Percentiles rank a stretch among this genome's conserved stretches.
These are phyloP conservation scores for Verticillium tricorpus DNA, from an alignment of 2,329 filamentous ascomycete genomes.

Conservation along the genomic window DNA sequence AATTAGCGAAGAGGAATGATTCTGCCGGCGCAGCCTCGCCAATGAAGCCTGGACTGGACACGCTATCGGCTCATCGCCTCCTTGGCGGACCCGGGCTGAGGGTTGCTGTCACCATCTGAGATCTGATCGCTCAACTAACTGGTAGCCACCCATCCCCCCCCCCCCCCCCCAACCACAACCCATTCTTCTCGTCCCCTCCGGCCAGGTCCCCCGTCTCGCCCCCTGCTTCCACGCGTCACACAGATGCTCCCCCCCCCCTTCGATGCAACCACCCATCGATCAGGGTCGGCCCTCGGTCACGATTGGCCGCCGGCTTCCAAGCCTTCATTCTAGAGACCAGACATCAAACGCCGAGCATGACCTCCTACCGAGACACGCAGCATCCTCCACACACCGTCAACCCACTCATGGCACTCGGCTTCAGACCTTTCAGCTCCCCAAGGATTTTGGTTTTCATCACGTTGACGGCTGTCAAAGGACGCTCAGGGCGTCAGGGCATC, in stretches of 20 bases:
- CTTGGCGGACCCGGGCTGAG: not conserved
- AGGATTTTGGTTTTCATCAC: not conserved
- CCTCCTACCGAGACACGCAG: not conserved
- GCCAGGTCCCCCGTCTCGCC: too few species aligned
- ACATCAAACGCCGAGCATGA: not conserved
- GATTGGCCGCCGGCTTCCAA: not conserved
- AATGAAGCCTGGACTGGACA: not conserved
- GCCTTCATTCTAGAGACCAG: not conserved
- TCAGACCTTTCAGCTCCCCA: not conserved
- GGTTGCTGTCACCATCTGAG: not conserved
- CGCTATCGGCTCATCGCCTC: not conserved
- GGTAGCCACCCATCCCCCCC: not conserved
- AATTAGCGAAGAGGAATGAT: too few species aligned
- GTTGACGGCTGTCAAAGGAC: not conserved
- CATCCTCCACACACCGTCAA: not conserved
- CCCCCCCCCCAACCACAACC: too few species aligned
- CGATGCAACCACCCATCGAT: not conserved
- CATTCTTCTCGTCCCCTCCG: not conserved
- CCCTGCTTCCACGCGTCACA: not conserved
- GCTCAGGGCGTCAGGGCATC: not conserved
- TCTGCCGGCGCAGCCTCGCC: not conserved
- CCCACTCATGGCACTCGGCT: not conserved
- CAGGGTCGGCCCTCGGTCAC: not conserved
- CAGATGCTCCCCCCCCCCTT: not conserved
- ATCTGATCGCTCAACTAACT: not conserved